These are phyloP conservation scores for Aegilops bicornis DNA, from an alignment of 176 grass and related monocot species.

Conservation along the genomic window DNA sequence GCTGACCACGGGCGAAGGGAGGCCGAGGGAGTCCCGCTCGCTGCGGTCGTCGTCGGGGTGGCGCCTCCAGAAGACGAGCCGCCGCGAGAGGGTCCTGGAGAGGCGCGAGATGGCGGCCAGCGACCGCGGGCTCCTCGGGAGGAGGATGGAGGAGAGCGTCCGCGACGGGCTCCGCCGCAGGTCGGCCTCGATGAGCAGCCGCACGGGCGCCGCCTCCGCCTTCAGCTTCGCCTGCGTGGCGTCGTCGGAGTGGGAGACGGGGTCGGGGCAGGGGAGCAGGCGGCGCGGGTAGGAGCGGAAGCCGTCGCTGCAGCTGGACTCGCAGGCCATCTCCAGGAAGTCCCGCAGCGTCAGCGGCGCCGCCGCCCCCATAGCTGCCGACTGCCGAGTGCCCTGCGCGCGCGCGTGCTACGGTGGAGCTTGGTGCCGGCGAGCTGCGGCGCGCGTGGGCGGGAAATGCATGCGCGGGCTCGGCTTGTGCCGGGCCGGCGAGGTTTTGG, in stretches of 20 bases:
- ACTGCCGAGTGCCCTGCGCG: neutral
- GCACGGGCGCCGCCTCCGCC: neutral
- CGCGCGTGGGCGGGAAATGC: neutral
- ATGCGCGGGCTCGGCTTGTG: neutral
- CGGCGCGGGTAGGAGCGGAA: slow-evolving; percentile 69
- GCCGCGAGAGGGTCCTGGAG: slow-evolving; percentile 61
- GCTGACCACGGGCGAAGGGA: slow-evolving; percentile 67
- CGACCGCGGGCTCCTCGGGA: slow-evolving; percentile 16
- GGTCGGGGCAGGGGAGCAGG: neutral
- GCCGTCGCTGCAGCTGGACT: slow-evolving; percentile 56
- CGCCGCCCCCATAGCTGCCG: slow-evolving; percentile 1
- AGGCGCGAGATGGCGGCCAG: slow-evolving; percentile 44
- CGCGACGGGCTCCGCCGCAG: slow-evolving; percentile 38
- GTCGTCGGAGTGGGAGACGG: neutral
- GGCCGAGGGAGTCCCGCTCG: slow-evolving; percentile 36
- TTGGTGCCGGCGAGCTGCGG: neutral
- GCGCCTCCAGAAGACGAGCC: slow-evolving; percentile 60
- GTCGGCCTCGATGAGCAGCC: slow-evolving; percentile 31
- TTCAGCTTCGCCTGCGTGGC: neutral
- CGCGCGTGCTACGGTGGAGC: neutral
- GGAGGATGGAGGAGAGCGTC: slow-evolving; percentile 17
- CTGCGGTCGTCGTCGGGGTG: neutral
- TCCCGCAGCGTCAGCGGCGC: slow-evolving; percentile 68
- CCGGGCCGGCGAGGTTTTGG: too few species aligned
- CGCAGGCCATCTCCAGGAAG: slow-evolving; percentile 56